phyloP scores from a whole-genome alignment of 2,329 filamentous ascomycete species.

The Dendrostoma leiphaemia region DNA sequence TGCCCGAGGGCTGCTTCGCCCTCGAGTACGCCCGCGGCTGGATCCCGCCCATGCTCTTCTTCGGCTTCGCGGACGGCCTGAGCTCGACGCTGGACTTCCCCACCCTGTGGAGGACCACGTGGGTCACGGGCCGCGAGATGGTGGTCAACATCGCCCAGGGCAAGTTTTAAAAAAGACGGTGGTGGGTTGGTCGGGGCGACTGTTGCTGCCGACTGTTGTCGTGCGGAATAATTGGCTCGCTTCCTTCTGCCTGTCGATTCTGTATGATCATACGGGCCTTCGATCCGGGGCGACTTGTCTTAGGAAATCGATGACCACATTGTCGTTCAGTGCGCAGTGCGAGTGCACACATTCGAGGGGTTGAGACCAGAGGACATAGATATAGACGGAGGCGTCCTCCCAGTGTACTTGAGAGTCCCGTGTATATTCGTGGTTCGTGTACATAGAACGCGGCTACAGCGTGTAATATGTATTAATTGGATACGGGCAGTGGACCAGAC shows the following conservation, averaged over 20 bases:
- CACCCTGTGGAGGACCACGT: conserved; percentile 79
- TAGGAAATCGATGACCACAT: no score
- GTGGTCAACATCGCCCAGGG: conserved; percentile 65
- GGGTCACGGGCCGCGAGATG: conserved; percentile 75
- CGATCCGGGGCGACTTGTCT: background rate
- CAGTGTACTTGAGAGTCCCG: background rate
- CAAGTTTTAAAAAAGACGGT: conserved; percentile 61
- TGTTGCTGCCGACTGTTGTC: background rate
- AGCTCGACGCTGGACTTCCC: conserved; percentile 79
- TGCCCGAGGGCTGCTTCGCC: conserved; percentile 71
- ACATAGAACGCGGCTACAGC: background rate
- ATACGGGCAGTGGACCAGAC: background rate
- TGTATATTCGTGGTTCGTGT: background rate
- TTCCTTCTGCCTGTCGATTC: no score
- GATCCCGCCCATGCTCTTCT: conserved; percentile 91
- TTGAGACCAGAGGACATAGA: background rate
- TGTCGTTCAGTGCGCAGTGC: no score
- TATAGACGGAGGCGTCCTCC: background rate
- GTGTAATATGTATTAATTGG: background rate
- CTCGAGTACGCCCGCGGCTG: conserved; percentile 83
- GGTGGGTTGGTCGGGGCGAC: background rate
- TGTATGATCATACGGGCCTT: no score
- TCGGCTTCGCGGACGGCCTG: conserved; percentile 81
- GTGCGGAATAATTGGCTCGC: no score
- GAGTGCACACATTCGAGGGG: no score